Conservation (phyloP, 345 rosid species). For the Euclidium syriacum region DNA sequence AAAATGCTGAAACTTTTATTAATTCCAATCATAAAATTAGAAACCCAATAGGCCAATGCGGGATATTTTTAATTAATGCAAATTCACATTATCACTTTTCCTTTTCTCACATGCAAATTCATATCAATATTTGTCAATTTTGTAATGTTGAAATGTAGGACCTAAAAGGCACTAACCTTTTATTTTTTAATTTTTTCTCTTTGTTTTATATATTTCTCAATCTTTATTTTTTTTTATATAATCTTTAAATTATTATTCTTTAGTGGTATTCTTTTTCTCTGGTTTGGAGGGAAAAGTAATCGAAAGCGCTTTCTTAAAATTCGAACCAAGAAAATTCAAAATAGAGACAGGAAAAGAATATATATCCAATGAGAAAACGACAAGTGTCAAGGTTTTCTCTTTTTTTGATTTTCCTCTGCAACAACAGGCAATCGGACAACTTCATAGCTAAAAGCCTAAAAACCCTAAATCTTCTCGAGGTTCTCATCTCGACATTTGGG, state of each 20-base stretch:
- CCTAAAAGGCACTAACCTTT: slow-evolving; percentile 13
- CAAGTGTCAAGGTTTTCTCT: slow-evolving; percentile 13
- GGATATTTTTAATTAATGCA: slow-evolving; percentile 12
- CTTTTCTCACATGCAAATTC: slow-evolving; percentile 13
- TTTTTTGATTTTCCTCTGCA: not conserved
- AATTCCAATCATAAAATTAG: not conserved
- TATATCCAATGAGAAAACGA: not conserved
- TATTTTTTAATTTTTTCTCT: not conserved
- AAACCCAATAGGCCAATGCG: slow-evolving; percentile 5
- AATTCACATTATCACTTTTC: too few species aligned
- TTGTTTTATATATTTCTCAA: too few species aligned
- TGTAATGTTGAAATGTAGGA: not conserved
- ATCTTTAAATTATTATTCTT: too few species aligned
- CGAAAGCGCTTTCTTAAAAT: slow-evolving; percentile 3
- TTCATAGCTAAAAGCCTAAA: not conserved
- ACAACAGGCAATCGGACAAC: slow-evolving; percentile 16
- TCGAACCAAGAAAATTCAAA: slow-evolving; percentile 4
- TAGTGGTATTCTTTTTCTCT: too few species aligned
- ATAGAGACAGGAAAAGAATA: slow-evolving; percentile 7
- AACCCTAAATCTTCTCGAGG: slow-evolving; percentile 27
- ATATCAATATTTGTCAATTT: slow-evolving; percentile 2
- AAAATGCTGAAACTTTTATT: slow-evolving; percentile 10
- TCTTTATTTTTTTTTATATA: not conserved
- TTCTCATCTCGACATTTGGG: not conserved
- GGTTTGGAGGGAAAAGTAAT: slow-evolving; percentile 33